Evolutionary conservation across 2,329 filamentous ascomycete genomes (phyloP).

Genomic region (Alternaria atra): DNA sequence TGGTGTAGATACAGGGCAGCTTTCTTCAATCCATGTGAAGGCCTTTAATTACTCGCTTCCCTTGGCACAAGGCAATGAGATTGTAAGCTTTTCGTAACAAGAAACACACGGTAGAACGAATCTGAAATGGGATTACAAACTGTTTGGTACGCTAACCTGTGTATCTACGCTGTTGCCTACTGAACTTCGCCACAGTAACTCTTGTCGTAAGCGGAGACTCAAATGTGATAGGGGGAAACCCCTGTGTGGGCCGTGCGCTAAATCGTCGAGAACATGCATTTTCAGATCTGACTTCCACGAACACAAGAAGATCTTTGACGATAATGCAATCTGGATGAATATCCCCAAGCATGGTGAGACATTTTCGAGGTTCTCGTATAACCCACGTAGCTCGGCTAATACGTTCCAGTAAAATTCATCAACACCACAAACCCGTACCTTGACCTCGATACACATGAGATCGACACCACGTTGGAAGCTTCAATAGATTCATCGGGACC

Average conservation of each 20-base stretch:
- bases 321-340: slow-evolving; percentile 69
- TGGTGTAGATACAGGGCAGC: slow-evolving; percentile 44
- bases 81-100: slow-evolving; percentile 18
- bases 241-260: slow-evolving; percentile 67
- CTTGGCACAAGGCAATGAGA: slow-evolving; percentile 29
- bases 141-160: slow-evolving; percentile 47
- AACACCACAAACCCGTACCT: slow-evolving; percentile 70
- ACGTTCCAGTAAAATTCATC: slow-evolving; percentile 64
- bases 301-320: slow-evolving; percentile 71
- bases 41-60: slow-evolving; percentile 32
- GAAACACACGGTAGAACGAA: slow-evolving; percentile 25
- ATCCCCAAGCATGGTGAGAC: slow-evolving; percentile 65
- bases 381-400: slow-evolving; percentile 16
- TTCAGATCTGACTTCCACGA: slow-evolving; percentile 71
- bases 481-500: slow-evolving; percentile 45
- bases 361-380: neutral
- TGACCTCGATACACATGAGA: slow-evolving; percentile 53
- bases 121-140: slow-evolving; percentile 51
- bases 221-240: slow-evolving; percentile 72
- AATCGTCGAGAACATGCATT: slow-evolving; percentile 67
- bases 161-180: slow-evolving; percentile 7
- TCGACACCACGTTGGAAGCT: slow-evolving; percentile 42
- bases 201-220: slow-evolving; percentile 68
- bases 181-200: slow-evolving; percentile 47
- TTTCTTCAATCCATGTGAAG: slow-evolving; percentile 35